phyloP scores from a whole-genome alignment of 345 rosid species.

The Ricinus communis region DNA sequence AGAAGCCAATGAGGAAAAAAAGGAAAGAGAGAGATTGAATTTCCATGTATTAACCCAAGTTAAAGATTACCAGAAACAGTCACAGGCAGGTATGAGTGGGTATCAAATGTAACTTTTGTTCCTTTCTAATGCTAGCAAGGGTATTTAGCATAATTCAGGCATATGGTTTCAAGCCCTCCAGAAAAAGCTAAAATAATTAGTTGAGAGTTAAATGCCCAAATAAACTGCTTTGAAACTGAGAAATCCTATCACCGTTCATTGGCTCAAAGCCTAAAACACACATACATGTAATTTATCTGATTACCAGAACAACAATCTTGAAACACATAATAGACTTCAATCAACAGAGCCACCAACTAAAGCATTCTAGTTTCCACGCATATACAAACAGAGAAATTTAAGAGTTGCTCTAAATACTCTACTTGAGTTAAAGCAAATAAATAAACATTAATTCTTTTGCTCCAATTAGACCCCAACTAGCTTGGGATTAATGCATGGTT shows the following conservation, averaged over 20 bases:
- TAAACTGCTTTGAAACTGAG: neutral
- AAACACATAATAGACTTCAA: neutral
- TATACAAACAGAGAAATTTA: neutral
- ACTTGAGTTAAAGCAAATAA: no score
- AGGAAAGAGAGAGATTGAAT: neutral
- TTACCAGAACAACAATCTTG: neutral
- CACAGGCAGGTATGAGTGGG: neutral
- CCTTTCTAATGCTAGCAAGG: neutral
- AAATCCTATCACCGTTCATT: neutral
- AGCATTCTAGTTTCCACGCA: neutral
- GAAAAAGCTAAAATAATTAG: no score
- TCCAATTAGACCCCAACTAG: no score
- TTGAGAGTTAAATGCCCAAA: no score
- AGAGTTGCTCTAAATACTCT: neutral
- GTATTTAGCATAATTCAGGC: neutral
- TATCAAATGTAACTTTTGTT: neutral
- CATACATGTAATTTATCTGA: neutral
- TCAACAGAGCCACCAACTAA: neutral
- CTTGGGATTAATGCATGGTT: neutral
- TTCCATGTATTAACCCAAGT: neutral
- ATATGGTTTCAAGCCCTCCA: neutral
- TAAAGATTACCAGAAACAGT: neutral
- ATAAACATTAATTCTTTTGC: no score
- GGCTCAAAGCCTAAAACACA: no score
- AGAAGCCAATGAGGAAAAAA: constrained; percentile 1